Percentiles rank a stretch among this genome's conserved stretches.
These are phyloP conservation scores for Phytopythium delawarense DNA, from an alignment of 352 stramenopile species.

Conservation along the genomic window DNA sequence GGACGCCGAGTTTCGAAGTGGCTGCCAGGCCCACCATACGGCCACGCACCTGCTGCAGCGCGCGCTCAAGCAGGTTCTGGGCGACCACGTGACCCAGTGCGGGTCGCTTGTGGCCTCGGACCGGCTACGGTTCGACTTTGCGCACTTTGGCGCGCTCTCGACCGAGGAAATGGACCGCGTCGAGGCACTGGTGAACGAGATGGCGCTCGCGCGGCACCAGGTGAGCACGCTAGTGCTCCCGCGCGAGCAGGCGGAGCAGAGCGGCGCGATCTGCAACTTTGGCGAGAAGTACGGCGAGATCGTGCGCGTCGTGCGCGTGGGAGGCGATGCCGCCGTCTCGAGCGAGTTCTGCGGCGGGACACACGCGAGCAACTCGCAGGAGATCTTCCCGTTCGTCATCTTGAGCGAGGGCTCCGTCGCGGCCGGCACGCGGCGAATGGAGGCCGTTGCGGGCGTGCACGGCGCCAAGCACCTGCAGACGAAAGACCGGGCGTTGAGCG, in stretches of 20 bases:
- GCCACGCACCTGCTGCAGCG: slow-evolving; percentile 75
- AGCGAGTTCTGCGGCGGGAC: slow-evolving; percentile 80
- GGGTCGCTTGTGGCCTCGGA: slow-evolving; percentile 61
- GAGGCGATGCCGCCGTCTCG: slow-evolving; percentile 22
- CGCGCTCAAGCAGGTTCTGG: slow-evolving; percentile 61
- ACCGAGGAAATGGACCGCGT: slow-evolving; percentile 55
- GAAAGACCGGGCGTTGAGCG: slow-evolving; percentile 43
- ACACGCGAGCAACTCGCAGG: slow-evolving; percentile 41
- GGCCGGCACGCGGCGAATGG: slow-evolving; percentile 70
- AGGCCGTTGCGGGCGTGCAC: slow-evolving; percentile 50
- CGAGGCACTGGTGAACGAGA: slow-evolving; percentile 50
- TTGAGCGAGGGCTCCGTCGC: slow-evolving; percentile 75
- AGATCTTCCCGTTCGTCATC: slow-evolving; percentile 70
- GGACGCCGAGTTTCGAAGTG: slow-evolving; percentile 39
- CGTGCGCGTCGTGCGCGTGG: slow-evolving; percentile 70
- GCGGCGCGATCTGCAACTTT: slow-evolving; percentile 75
- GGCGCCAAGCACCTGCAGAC: slow-evolving; percentile 52
- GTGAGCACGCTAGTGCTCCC: slow-evolving; percentile 43
- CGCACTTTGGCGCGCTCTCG: slow-evolving; percentile 68
- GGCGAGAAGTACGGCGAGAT: slow-evolving; percentile 82
- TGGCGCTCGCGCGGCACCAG: slow-evolving; percentile 33
- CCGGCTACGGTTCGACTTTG: slow-evolving; percentile 79
- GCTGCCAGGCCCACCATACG: slow-evolving; percentile 67
- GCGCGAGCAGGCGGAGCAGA: slow-evolving; percentile 46
- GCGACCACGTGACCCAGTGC: slow-evolving; percentile 67